These are phyloP conservation scores for Aspergillus intermedius DNA, from an alignment of 2,329 filamentous ascomycete species.

Conservation along the genomic window DNA sequence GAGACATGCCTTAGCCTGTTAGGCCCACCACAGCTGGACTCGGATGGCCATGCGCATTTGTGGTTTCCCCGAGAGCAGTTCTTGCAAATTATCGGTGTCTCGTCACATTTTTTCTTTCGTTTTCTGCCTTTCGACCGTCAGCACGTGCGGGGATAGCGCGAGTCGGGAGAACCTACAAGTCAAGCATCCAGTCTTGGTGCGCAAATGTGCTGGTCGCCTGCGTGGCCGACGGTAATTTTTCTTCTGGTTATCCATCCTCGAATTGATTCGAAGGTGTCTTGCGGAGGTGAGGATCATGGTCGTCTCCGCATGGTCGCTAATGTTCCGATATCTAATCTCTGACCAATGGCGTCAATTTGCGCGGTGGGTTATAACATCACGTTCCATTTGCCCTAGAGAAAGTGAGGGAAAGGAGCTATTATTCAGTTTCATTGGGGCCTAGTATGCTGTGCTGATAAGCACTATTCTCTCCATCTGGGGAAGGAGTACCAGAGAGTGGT, in stretches of 20 bases:
- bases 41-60: constrained; percentile 13
- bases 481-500: neutral
- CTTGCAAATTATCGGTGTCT: constrained; percentile 9
- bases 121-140: constrained; percentile 10
- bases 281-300: no score
- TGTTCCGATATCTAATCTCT: neutral
- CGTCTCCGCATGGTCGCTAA: no score
- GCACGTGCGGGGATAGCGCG: neutral
- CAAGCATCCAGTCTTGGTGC: constrained; percentile 23
- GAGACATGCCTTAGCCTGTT: neutral
- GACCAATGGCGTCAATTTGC: constrained; percentile 1
- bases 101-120: constrained; percentile 23
- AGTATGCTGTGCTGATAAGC: neutral
- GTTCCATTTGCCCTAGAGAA: neutral
- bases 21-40: no score
- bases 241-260: neutral
- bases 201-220: constrained; percentile 18
- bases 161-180: constrained; percentile 13
- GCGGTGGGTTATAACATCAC: neutral
- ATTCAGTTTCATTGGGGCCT: neutral
- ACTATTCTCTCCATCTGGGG: neutral
- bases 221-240: constrained; percentile 14
- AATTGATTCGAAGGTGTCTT: no score
- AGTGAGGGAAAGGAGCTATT: neutral
- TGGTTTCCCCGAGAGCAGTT: constrained; percentile 13